Percentiles rank a stretch among this genome's conserved stretches.
These are phyloP conservation scores for Arxiozyma slooffiae DNA, from an alignment of 1,139 yeast species.

Conservation along the genomic window DNA sequence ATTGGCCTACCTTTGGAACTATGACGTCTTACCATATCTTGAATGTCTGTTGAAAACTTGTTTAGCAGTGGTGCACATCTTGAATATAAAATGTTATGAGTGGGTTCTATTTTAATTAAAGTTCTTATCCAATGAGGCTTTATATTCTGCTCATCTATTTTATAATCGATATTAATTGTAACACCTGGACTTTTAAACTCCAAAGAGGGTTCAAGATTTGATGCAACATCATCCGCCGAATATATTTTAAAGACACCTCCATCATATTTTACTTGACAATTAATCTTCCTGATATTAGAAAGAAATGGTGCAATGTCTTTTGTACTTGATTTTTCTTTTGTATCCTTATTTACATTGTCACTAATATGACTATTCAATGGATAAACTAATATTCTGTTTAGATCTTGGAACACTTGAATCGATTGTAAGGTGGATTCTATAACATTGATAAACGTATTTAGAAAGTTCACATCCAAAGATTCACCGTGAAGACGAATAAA, in stretches of 20 bases:
- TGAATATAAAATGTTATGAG: conserved; percentile 61
- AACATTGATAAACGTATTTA: conserved; percentile 43
- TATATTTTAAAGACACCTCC: conserved; percentile 57
- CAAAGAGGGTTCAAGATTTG: conserved; percentile 53
- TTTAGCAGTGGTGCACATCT: conserved; percentile 69
- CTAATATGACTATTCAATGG: neutral
- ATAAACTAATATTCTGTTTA: conserved; percentile 19
- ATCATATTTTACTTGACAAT: conserved; percentile 48
- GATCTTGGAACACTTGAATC: conserved; percentile 36
- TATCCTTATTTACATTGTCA: conserved; percentile 1
- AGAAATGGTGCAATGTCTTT: conserved; percentile 26
- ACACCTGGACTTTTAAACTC: conserved; percentile 73
- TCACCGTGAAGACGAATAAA: conserved; percentile 51
- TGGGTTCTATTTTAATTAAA: conserved; percentile 35
- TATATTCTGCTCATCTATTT: conserved; percentile 26
- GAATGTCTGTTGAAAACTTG: conserved; percentile 44
- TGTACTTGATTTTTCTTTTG: conserved; percentile 11
- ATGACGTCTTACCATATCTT: conserved; percentile 31
- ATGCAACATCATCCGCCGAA: conserved; percentile 35
- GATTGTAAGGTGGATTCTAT: conserved; percentile 42
- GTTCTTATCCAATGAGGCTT: conserved; percentile 26
- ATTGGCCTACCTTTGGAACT: conserved; percentile 11
- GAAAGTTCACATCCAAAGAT: conserved; percentile 52
- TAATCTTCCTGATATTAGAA: conserved; percentile 36
- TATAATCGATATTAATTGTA: conserved; percentile 45